phyloP scores from a whole-genome alignment of 2,329 filamentous ascomycete species.

The Aspergillus pseudonomiae region DNA sequence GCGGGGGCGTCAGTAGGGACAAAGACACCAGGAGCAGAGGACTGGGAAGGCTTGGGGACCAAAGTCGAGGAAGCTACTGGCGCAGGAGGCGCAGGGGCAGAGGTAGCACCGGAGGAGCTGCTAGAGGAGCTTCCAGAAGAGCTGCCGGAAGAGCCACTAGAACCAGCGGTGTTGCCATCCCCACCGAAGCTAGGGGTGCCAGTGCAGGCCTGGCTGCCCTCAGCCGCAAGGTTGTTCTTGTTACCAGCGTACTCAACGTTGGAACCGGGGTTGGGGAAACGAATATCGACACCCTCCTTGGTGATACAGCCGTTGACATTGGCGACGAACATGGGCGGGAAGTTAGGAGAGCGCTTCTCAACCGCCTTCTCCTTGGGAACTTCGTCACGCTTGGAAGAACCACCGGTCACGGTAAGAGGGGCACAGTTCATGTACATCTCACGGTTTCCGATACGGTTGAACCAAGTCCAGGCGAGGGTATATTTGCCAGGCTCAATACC shows the following conservation, averaged over 20 bases:
- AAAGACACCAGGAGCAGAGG: slow-evolving; percentile 1
- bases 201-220: slow-evolving; percentile 32
- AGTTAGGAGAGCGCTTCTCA: slow-evolving; percentile 58
- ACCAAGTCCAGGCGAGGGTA: slow-evolving; percentile 89
- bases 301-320: slow-evolving; percentile 69
- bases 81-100: not conserved
- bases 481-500: slow-evolving; percentile 75
- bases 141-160: slow-evolving; percentile 23
- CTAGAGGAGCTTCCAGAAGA: not conserved
- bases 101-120: not conserved
- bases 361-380: slow-evolving; percentile 45
- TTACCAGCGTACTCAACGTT: slow-evolving; percentile 56
- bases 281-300: slow-evolving; percentile 57
- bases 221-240: slow-evolving; percentile 37
- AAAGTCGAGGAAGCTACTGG: not conserved
- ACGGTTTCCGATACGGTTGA: slow-evolving; percentile 88
- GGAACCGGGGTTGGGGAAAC: slow-evolving; percentile 70
- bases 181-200: slow-evolving; percentile 38
- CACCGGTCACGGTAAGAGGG: slow-evolving; percentile 65
- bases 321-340: slow-evolving; percentile 76
- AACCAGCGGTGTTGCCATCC: slow-evolving; percentile 29
- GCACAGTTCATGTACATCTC: slow-evolving; percentile 99
- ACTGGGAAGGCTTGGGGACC: slow-evolving; percentile 6
- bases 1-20: not conserved
- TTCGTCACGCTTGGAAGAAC: slow-evolving; percentile 34